Evolutionary conservation across 768 basidiomycete species (phyloP).

Genomic region (Fomitopsis pulvina): DNA sequence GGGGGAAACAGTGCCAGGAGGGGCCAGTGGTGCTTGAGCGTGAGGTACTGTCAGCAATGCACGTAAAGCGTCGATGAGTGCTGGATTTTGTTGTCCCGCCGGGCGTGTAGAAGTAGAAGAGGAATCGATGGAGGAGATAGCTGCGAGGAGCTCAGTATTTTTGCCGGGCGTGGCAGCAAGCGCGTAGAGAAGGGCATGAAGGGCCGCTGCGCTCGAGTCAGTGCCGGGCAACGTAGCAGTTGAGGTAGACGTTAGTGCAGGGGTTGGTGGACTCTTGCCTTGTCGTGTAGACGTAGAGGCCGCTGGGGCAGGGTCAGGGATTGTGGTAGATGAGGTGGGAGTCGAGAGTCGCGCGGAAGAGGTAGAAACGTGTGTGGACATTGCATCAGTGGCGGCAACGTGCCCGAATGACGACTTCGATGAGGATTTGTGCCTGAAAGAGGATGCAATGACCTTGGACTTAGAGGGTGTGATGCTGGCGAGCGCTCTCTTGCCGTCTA

Average conservation of each 20-base stretch:
- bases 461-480: not conserved
- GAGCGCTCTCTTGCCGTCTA: not conserved
- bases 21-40: slow-evolving; percentile 27
- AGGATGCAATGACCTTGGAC: not conserved
- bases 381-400: not conserved
- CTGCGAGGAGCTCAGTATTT: slow-evolving; percentile 20
- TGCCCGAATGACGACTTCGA: too few species aligned
- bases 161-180: slow-evolving; percentile 12
- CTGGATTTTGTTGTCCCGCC: slow-evolving; percentile 26
- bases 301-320: not conserved
- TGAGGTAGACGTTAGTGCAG: not conserved
- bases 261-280: too few species aligned
- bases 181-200: slow-evolving; percentile 13
- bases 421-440: too few species aligned
- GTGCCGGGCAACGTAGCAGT: not conserved
- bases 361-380: not conserved
- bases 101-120: slow-evolving; percentile 4
- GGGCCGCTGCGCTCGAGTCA: slow-evolving; percentile 2
- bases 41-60: slow-evolving; percentile 28
- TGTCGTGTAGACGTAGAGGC: not conserved
- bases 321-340: not conserved
- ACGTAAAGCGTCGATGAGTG: slow-evolving; percentile 43
- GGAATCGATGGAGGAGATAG: slow-evolving; percentile 23
- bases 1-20: slow-evolving; percentile 16
- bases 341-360: not conserved